Evolutionary conservation across 2,329 filamentous ascomycete genomes (phyloP).

Genomic region (Hymenoscyphus repandus): DNA sequence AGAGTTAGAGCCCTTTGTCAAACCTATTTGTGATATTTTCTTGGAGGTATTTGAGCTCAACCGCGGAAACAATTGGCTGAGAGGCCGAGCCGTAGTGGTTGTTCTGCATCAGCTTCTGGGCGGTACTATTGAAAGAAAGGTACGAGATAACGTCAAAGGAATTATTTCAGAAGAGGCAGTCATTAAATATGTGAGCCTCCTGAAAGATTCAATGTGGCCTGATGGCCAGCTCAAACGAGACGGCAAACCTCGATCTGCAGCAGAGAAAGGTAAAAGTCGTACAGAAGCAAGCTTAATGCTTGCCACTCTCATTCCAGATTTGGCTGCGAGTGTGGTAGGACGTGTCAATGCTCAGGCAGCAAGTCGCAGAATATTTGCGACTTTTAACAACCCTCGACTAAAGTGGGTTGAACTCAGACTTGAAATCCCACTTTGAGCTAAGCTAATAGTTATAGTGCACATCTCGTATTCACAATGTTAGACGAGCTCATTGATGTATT

Average conservation of each 20-base stretch:
- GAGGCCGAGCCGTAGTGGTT: constrained; percentile 90
- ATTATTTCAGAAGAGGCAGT: constrained; percentile 75
- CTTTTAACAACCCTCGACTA: constrained; percentile 82
- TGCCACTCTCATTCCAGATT: constrained; percentile 81
- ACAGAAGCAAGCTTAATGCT: constrained; percentile 87
- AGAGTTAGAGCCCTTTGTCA: constrained; percentile 91
- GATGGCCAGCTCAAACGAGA: constrained; percentile 50
- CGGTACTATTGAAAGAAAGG: constrained; percentile 92
- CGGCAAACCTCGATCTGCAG: constrained; percentile 52
- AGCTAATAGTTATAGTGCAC: constrained; percentile 26
- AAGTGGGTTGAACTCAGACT: constrained; percentile 57
- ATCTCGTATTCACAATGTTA: constrained; percentile 33
- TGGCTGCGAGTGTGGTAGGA: constrained; percentile 90
- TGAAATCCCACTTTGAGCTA: not conserved
- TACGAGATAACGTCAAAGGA: constrained; percentile 74
- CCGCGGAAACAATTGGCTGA: constrained; percentile 93
- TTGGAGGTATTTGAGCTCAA: constrained; percentile 94
- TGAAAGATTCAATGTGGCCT: constrained; percentile 81
- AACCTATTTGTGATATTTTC: constrained; percentile 97
- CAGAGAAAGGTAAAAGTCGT: constrained; percentile 73
- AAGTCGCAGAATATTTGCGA: constrained; percentile 81
- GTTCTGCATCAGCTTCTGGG: constrained; percentile 93
- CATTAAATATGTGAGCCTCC: constrained; percentile 65
- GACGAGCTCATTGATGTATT: constrained; percentile 33
- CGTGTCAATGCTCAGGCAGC: constrained; percentile 86